phyloP scores from a whole-genome alignment of 2,329 filamentous ascomycete species.

The Alternaria novae-zelandiae region DNA sequence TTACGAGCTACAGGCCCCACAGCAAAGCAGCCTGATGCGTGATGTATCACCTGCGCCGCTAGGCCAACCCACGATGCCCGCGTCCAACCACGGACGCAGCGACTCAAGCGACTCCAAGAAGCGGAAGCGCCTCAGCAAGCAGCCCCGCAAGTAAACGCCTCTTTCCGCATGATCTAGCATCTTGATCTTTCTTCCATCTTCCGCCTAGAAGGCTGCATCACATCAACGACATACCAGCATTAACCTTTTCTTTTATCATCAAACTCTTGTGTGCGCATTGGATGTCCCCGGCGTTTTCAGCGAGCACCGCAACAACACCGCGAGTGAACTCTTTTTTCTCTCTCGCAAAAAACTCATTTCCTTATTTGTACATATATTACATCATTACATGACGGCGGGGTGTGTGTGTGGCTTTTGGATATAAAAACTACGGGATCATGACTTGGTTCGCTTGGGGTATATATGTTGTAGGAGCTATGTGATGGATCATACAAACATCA shows the following conservation, averaged over 20 bases:
- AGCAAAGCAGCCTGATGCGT: slow-evolving; percentile 42
- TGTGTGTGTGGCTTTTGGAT: slow-evolving; percentile 3
- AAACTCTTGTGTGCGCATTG: slow-evolving; percentile 5
- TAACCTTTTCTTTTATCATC: background rate
- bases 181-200: slow-evolving; percentile 8
- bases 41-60: slow-evolving; percentile 43
- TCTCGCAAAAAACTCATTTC: slow-evolving; percentile 1
- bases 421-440: slow-evolving; percentile 15
- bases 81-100: slow-evolving; percentile 34
- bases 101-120: slow-evolving; percentile 45
- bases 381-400: slow-evolving; percentile 3
- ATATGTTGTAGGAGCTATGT: slow-evolving; percentile 3
- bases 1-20: slow-evolving; percentile 46
- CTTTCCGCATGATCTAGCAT: background rate
- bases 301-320: background rate
- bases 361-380: slow-evolving; percentile 22
- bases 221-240: background rate
- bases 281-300: slow-evolving; percentile 3
- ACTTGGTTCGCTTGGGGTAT: slow-evolving; percentile 13
- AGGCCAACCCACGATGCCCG: slow-evolving; percentile 13
- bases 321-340: background rate
- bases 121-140: slow-evolving; percentile 47
- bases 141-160: slow-evolving; percentile 30
- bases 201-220: background rate
- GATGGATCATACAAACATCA: slow-evolving; percentile 5